Conservation (phyloP, 2,329 filamentous ascomycete species). For the Ascochyta koolunga region DNA sequence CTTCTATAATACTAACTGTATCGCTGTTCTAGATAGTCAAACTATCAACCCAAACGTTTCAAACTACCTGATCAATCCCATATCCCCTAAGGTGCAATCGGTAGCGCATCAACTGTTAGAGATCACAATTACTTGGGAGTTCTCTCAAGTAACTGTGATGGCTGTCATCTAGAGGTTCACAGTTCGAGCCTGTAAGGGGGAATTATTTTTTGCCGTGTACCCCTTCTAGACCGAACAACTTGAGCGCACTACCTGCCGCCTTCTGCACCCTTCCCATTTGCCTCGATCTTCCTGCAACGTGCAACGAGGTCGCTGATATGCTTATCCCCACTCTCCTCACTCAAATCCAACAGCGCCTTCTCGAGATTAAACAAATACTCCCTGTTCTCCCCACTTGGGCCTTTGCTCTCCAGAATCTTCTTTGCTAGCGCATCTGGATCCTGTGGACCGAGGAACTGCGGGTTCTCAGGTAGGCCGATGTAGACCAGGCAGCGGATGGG, state of each 20-base stretch:
- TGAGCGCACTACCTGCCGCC: not conserved
- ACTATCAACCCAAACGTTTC: not conserved
- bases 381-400: conserved; percentile 86
- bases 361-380: conserved; percentile 89
- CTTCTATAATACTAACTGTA: not conserved
- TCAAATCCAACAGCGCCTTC: conserved; percentile 72
- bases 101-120: not conserved
- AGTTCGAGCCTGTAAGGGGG: not conserved
- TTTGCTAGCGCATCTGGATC: conserved; percentile 77
- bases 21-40: not conserved
- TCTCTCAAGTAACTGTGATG: not conserved
- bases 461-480: conserved; percentile 91
- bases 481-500: conserved; percentile 73
- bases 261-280: conserved; percentile 27
- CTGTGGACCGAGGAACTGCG: conserved; percentile 87
- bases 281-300: conserved; percentile 71
- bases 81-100: not conserved
- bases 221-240: not conserved
- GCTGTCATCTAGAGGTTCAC: not conserved
- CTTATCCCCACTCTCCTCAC: conserved; percentile 76
- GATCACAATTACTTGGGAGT: not conserved
- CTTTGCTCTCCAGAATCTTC: conserved; percentile 77
- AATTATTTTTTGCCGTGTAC: not conserved
- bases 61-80: not conserved
- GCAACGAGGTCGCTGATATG: conserved; percentile 84